These are phyloP conservation scores for Hymenoscyphus occultus DNA, from an alignment of 2,329 filamentous ascomycete species.

Conservation along the genomic window DNA sequence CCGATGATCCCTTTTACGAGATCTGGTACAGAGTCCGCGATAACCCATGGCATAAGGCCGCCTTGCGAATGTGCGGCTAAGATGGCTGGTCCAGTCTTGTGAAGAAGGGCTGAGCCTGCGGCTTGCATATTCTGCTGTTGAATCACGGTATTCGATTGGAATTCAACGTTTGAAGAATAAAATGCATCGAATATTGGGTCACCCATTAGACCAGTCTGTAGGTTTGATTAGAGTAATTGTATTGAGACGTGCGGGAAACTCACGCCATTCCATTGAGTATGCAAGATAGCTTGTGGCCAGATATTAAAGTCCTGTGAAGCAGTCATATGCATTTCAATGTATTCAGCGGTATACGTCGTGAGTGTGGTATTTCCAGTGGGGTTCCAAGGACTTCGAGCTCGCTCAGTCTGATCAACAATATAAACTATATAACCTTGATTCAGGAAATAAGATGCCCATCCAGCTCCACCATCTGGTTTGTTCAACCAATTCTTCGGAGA, in stretches of 20 bases:
- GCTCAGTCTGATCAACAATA: constrained; percentile 36
- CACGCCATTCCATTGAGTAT: constrained; percentile 42
- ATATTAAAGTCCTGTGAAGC: constrained; percentile 22
- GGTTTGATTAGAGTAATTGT: background rate
- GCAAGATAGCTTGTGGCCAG: constrained; percentile 38
- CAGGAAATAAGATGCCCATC: constrained; percentile 48
- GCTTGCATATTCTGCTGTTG: constrained; percentile 40
- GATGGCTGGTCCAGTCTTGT: constrained; percentile 26
- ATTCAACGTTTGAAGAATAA: constrained; percentile 42
- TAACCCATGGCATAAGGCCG: constrained; percentile 42
- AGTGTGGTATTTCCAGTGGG: constrained; percentile 20
- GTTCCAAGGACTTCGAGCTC: constrained; percentile 26
- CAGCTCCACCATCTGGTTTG: constrained; percentile 45
- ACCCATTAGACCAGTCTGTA: constrained; percentile 26
- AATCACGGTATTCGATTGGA: constrained; percentile 35
- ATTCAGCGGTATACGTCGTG: constrained; percentile 21
- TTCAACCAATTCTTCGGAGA: constrained; percentile 42
- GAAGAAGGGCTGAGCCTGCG: constrained; percentile 40
- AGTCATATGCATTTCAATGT: constrained; percentile 32
- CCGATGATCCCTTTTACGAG: constrained; percentile 43
- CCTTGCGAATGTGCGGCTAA: constrained; percentile 44
- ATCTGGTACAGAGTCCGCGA: constrained; percentile 42
- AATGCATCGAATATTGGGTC: constrained; percentile 31
- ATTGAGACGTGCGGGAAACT: background rate
- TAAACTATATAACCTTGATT: constrained; percentile 46